phyloP scores from a whole-genome alignment of 2,329 filamentous ascomycete species.

The Ustulina deusta region DNA sequence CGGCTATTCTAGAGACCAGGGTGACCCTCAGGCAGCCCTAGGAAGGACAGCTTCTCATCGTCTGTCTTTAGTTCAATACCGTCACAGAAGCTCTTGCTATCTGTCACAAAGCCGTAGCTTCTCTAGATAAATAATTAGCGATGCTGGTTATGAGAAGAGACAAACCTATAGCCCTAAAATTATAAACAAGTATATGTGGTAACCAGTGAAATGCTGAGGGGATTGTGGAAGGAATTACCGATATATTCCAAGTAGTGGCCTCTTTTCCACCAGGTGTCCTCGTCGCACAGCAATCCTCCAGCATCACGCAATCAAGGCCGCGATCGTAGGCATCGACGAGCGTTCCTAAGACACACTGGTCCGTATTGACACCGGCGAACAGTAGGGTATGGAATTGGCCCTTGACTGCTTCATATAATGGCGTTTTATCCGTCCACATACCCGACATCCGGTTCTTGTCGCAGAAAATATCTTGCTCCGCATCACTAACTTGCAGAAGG shows the following conservation, averaged over 20 bases:
- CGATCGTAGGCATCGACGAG: conserved; percentile 66
- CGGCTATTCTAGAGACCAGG: no score
- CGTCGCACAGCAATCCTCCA: conserved; percentile 66
- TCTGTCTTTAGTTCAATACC: neutral
- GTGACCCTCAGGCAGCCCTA: neutral
- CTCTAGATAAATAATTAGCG: conserved; percentile 29
- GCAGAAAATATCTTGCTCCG: conserved; percentile 61
- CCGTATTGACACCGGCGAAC: conserved; percentile 71
- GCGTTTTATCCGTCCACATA: conserved; percentile 61
- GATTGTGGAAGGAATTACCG: conserved; percentile 49
- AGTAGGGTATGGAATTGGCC: conserved; percentile 58
- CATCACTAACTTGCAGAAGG: conserved; percentile 55
- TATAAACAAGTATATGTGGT: neutral
- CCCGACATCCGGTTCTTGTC: conserved; percentile 71
- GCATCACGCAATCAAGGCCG: conserved; percentile 67
- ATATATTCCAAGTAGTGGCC: conserved; percentile 53
- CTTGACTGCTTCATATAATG: conserved; percentile 47
- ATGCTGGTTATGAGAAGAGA: neutral
- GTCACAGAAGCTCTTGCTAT: conserved; percentile 39
- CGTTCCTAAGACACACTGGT: conserved; percentile 70
- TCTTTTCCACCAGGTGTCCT: conserved; percentile 56
- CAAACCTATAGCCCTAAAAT: neutral
- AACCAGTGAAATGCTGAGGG: neutral
- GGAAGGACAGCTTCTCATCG: conserved; percentile 1
- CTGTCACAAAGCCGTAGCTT: conserved; percentile 42